These are phyloP conservation scores for Phaffia rhodozyma DNA, from an alignment of 1,284 basidiomycete species.

Conservation along the genomic window DNA sequence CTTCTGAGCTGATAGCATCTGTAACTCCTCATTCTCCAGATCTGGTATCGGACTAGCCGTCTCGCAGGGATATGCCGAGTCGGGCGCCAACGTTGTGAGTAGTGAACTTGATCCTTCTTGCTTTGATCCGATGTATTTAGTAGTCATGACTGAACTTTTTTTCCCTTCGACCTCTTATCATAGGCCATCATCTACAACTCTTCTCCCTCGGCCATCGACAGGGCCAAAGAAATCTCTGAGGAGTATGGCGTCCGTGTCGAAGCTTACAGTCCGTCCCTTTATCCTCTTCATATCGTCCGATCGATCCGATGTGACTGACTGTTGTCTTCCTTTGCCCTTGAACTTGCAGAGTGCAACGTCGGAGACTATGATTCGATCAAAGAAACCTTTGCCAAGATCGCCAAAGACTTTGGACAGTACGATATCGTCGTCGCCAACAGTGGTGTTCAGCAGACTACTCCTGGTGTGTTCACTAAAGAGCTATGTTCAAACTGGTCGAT, in stretches of 20 bases:
- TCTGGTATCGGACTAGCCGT: no score
- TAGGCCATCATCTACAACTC: constrained; percentile 19
- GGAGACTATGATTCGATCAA: constrained; percentile 4
- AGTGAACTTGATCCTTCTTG: neutral
- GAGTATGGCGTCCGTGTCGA: constrained; percentile 15
- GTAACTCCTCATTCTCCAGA: no score
- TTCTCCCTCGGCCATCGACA: constrained; percentile 8
- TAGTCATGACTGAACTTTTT: neutral
- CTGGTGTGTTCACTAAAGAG: neutral
- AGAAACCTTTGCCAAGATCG: constrained; percentile 8
- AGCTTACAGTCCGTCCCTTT: neutral
- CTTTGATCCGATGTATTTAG: no score
- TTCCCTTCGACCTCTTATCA: neutral
- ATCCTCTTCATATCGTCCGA: neutral
- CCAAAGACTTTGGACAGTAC: constrained; percentile 11
- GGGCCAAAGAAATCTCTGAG: constrained; percentile 15
- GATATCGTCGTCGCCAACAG: constrained; percentile 18
- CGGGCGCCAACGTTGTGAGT: constrained; percentile 14
- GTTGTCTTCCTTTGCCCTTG: neutral
- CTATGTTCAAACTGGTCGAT: no score
- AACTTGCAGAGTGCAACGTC: constrained; percentile 16
- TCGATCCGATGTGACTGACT: neutral
- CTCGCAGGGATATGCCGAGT: no score
- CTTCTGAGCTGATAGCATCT: neutral
- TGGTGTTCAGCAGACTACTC: constrained; percentile 18